phyloP scores from a whole-genome alignment of 495 filamentous ascomycete genomes.

The Hypoxylon intermedium region DNA sequence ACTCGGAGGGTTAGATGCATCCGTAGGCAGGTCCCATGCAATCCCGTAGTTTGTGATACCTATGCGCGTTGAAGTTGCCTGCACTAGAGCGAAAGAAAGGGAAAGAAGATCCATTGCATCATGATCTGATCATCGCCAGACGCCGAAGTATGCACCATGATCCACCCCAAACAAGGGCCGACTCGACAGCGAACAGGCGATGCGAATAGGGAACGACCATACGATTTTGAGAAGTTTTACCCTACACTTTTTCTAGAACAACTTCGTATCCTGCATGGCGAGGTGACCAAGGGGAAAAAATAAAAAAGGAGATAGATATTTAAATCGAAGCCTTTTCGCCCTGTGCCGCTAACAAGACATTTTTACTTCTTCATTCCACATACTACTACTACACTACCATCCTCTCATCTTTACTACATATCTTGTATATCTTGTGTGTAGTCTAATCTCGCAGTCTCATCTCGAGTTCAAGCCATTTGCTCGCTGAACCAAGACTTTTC shows the following conservation, averaged over 20 bases:
- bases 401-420: neutral
- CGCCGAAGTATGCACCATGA: constrained; percentile 38
- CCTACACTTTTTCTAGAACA: neutral
- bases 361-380: constrained; percentile 12
- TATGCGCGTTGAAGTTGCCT: too few relatives aligned
- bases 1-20: too few relatives aligned
- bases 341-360: neutral
- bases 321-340: constrained; percentile 2
- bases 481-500: too few relatives aligned
- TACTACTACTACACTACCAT: neutral
- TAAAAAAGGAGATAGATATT: constrained; percentile 10
- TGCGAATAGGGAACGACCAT: constrained; percentile 18
- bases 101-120: constrained; percentile 37
- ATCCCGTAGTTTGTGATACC: too few relatives aligned
- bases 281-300: constrained; percentile 1
- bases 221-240: constrained; percentile 22
- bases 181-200: constrained; percentile 37
- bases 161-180: constrained; percentile 35
- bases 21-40: neutral
- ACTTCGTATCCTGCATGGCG: constrained; percentile 21
- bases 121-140: constrained; percentile 36
- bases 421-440: too few relatives aligned
- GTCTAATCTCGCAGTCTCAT: neutral
- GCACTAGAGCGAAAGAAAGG: neutral
- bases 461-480: too few relatives aligned